Evolutionary conservation across 1,284 basidiomycete genomes (phyloP).

Genomic region (Cryptococcus sp.): DNA sequence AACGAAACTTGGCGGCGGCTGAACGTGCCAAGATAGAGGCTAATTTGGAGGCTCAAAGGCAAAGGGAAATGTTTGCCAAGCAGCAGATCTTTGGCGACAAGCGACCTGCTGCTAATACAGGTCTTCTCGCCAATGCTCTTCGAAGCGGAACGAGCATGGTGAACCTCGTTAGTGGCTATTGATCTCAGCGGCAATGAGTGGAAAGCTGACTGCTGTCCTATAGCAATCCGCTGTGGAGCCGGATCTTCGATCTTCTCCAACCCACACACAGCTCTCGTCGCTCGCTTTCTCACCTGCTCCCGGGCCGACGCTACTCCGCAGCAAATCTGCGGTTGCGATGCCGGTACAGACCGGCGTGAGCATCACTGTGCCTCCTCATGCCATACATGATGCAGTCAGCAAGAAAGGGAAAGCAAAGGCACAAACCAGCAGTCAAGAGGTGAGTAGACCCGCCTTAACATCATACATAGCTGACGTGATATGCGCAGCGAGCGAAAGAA

Average conservation of each 20-base stretch:
- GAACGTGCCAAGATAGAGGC: slow-evolving; percentile 41
- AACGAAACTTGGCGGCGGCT: slow-evolving; percentile 31
- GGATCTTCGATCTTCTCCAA: slow-evolving; percentile 35
- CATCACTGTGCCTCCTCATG: slow-evolving; percentile 32
- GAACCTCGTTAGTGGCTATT: slow-evolving; percentile 34
- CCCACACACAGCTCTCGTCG: slow-evolving; percentile 32
- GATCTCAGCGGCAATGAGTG: neutral
- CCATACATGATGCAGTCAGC: neutral
- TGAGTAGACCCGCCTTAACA: neutral
- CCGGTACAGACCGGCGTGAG: slow-evolving; percentile 48
- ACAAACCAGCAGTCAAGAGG: slow-evolving; percentile 17
- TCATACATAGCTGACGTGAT: neutral
- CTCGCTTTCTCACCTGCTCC: slow-evolving; percentile 29
- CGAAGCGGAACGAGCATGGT: slow-evolving; percentile 48
- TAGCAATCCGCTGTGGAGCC: slow-evolving; percentile 9
- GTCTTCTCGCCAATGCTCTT: slow-evolving; percentile 43
- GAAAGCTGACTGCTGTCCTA: neutral
- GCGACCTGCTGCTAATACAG: slow-evolving; percentile 9
- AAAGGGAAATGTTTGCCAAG: slow-evolving; percentile 51
- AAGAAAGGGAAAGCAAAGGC: slow-evolving; percentile 5
- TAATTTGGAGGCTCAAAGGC: slow-evolving; percentile 42
- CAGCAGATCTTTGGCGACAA: slow-evolving; percentile 37
- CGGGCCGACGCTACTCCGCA: slow-evolving; percentile 34
- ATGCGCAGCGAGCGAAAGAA: slow-evolving; percentile 3
- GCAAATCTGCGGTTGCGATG: slow-evolving; percentile 48